Evolutionary conservation across 73 alveolate species (phyloP).

Genomic region (Symbiodinium natans): DNA sequence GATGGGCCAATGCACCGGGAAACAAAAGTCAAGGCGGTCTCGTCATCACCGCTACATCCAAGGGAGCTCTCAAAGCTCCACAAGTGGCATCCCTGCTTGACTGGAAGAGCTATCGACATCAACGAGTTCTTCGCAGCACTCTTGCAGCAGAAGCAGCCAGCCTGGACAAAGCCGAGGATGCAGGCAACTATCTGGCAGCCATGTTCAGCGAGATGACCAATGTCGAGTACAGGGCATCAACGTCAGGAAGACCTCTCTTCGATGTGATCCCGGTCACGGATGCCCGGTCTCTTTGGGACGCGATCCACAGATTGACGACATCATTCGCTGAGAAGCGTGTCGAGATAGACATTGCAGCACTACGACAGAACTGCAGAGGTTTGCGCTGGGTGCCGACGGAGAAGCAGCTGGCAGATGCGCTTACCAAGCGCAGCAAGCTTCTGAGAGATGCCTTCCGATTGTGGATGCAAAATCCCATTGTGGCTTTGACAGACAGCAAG

Average conservation of each 20-base stretch:
- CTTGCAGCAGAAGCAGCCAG: conserved; percentile 13
- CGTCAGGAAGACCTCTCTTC: not conserved
- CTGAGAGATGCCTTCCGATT: not conserved
- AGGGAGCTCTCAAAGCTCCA: not conserved
- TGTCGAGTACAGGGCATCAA: not conserved
- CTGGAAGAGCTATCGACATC: conserved; percentile 20
- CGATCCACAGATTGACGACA: not conserved
- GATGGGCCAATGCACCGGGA: not conserved
- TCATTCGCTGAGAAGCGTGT: not conserved
- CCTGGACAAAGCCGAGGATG: not conserved
- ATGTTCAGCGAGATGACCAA: conserved; percentile 7
- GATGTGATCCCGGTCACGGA: conserved; percentile 1
- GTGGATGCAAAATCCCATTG: not conserved
- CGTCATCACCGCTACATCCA: not conserved
- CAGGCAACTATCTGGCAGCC: not conserved
- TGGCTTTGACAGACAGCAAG: not conserved
- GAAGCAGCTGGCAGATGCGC: not conserved
- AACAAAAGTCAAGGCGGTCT: conserved; percentile 8
- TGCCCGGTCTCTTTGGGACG: not conserved
- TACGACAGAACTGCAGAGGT: not conserved
- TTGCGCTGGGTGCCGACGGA: not conserved
- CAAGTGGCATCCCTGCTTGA: not conserved
- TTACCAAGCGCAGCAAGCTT: not conserved
- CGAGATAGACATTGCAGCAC: not conserved
- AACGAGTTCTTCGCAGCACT: not conserved